Evolutionary conservation across 805 yeast genomes (phyloP), one percentile per base, ranked within the genome.

Genomic region (Danielozyma ontarioensis): DNA sequence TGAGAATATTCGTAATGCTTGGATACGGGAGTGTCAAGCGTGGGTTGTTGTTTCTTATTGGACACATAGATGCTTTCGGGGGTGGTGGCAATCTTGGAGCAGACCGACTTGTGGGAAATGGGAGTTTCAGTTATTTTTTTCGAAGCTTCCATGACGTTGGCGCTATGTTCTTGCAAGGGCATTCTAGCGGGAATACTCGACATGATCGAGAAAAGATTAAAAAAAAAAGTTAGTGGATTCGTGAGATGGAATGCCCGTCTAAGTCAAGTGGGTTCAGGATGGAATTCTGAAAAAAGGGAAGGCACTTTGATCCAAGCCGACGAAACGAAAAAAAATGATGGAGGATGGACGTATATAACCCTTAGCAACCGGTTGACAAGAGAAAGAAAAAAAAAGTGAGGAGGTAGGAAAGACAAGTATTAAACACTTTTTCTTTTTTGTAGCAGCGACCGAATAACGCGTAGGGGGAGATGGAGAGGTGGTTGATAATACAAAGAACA

Each of bases 31-130:
- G 59, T 51, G 22, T 45, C 53, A 13, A 41, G 38, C 24, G 33
- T 35, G 13, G 39, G 33, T 31, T 32, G 37, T 34, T 36, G 36
- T 19, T 49, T 39, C 27, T 48, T 40, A 16, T 30, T 35, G 12
- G 42, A 26, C 25, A 44, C 33, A 34, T 43, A 34, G 12, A 50
- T 41, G 5, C 55, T 43, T 36, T 51, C 62, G 8, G 70, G 70
- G 5, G 69, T 68, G 24, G 70, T 64, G 22, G 64, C 50, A 33
- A 63, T 56, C 26, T 52, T 58, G 14, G 44, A 37, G 15, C 27
- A 27, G n/a, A 33, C 36, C 19, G 34, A 19, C 26, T 38, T 41
- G 17, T 46, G 44, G 27, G 48, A 32, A 14, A 43, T 34, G 16
- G 63, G 63, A 7, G 63, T 57, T 26, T 57, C 59, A 7, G 42